phyloP scores from a whole-genome alignment of 768 basidiomycete species.

The Bullera alba region DNA sequence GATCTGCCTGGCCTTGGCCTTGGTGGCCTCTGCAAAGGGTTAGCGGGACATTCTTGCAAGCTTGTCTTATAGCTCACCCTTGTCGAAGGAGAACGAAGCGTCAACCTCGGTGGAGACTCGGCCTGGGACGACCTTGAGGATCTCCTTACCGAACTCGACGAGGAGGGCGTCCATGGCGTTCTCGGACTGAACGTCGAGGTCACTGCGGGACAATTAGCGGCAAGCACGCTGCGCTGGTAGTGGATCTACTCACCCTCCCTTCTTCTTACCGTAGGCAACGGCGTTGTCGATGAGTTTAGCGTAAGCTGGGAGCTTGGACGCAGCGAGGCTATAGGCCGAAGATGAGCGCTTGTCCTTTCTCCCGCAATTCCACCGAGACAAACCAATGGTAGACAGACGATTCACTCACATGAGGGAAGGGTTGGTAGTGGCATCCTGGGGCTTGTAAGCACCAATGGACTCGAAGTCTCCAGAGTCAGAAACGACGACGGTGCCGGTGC shows the following conservation, averaged over 20 bases:
- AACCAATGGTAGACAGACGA: not conserved
- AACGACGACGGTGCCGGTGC: conserved; percentile 87
- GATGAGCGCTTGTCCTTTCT: not conserved
- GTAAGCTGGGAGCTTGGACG: conserved; percentile 84
- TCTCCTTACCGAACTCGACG: conserved; percentile 95
- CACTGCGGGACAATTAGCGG: conserved; percentile 24
- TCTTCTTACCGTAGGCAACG: conserved; percentile 54
- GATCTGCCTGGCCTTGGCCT: conserved; percentile 53
- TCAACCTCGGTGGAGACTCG: conserved; percentile 99
- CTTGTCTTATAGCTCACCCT: conserved; percentile 47
- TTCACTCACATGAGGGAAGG: conserved; percentile 58
- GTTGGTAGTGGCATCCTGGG: conserved; percentile 98
- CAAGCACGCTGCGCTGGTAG: no score
- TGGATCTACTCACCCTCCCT: conserved; percentile 55
- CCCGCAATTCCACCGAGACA: not conserved
- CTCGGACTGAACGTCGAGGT: conserved; percentile 66
- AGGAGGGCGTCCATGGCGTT: conserved; percentile 84
- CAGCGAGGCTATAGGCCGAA: conserved; percentile 63
- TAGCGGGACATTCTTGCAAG: not conserved
- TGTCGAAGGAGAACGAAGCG: conserved; percentile 94
- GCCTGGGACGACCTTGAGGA: conserved; percentile 89
- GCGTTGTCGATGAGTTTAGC: conserved; percentile 50
- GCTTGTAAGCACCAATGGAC: conserved; percentile 92
- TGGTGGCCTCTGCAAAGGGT: conserved; percentile 31
- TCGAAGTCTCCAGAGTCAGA: conserved; percentile 97